Evolutionary conservation across 2,329 filamentous ascomycete genomes (phyloP).

Genomic region (Cercospora zeae-maydis): DNA sequence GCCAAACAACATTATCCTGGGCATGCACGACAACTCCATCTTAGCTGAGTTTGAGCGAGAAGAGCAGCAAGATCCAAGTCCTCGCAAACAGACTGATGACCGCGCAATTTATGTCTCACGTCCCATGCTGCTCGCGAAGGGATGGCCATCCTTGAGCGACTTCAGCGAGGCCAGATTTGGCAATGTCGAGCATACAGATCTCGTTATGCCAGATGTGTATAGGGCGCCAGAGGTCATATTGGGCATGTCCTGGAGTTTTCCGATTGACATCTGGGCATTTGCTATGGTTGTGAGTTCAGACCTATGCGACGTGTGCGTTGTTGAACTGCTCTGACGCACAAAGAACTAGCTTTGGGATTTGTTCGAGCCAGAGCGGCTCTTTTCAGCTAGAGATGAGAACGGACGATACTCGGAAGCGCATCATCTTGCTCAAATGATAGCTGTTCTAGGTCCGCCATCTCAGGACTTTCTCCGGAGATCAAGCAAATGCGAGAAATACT

Average conservation of each 20-base stretch:
- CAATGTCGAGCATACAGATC: slow-evolving; percentile 31
- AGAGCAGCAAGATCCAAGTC: slow-evolving; percentile 34
- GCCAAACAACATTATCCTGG: slow-evolving; percentile 40
- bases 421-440: slow-evolving; percentile 30
- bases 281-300: slow-evolving; percentile 36
- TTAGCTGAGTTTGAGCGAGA: slow-evolving; percentile 34
- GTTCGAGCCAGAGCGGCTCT: slow-evolving; percentile 37
- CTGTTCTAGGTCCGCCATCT: slow-evolving; percentile 25
- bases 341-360: slow-evolving; percentile 38
- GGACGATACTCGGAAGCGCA: slow-evolving; percentile 6
- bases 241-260: slow-evolving; percentile 36
- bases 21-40: slow-evolving; percentile 33
- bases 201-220: slow-evolving; percentile 38
- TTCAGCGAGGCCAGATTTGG: slow-evolving; percentile 40
- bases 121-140: slow-evolving; percentile 33
- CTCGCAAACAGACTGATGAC: slow-evolving; percentile 33
- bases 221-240: slow-evolving; percentile 41
- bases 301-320: neutral
- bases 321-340: neutral
- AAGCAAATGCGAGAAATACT: neutral
- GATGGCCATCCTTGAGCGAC: slow-evolving; percentile 37
- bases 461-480: slow-evolving; percentile 16
- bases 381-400: slow-evolving; percentile 26
- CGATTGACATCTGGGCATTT: slow-evolving; percentile 41
- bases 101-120: slow-evolving; percentile 36